These are phyloP conservation scores for Rhododendron ovatum DNA, from an alignment of 148 eudicot genomes.

Conservation along the genomic window DNA sequence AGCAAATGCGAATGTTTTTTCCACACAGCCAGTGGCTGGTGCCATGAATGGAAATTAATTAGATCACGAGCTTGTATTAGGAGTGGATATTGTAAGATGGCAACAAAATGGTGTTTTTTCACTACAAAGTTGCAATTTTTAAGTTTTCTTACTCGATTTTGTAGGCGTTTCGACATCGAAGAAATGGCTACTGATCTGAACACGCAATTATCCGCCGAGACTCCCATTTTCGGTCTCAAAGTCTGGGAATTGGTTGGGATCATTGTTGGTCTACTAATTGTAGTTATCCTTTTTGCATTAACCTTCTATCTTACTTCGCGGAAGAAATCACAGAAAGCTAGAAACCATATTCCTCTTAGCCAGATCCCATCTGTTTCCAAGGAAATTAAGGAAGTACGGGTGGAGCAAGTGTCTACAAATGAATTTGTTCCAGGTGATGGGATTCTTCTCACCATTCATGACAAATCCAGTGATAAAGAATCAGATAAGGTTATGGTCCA, in stretches of 20 bases:
- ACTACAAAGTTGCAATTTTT: conserved; percentile 3
- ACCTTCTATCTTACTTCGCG: conserved; percentile 47
- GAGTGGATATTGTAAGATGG: neutral
- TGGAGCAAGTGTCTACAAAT: conserved; percentile 41
- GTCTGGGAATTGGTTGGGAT: conserved; percentile 61
- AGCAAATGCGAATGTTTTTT: neutral
- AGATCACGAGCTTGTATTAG: neutral
- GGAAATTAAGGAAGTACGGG: conserved; percentile 59
- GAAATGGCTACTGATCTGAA: conserved; percentile 47
- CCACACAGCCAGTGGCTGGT: neutral
- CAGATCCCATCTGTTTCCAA: conserved; percentile 57
- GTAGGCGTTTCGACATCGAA: conserved; percentile 25
- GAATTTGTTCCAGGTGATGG: conserved; percentile 34
- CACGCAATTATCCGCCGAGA: conserved; percentile 31
- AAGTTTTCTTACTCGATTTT: neutral
- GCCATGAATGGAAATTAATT: neutral
- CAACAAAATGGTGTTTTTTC: neutral
- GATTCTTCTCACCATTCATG: conserved; percentile 43
- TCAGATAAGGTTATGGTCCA: conserved; percentile 42
- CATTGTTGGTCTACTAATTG: conserved; percentile 39
- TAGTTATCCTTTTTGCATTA: conserved; percentile 39
- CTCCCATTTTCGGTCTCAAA: conserved; percentile 41
- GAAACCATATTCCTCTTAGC: conserved; percentile 34
- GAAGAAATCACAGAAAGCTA: conserved; percentile 42
- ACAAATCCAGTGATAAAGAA: conserved; percentile 49